Base-by-base conservation (phyloP, 495 filamentous ascomycete genomes). In the Apodospora peruviana region DNA sequence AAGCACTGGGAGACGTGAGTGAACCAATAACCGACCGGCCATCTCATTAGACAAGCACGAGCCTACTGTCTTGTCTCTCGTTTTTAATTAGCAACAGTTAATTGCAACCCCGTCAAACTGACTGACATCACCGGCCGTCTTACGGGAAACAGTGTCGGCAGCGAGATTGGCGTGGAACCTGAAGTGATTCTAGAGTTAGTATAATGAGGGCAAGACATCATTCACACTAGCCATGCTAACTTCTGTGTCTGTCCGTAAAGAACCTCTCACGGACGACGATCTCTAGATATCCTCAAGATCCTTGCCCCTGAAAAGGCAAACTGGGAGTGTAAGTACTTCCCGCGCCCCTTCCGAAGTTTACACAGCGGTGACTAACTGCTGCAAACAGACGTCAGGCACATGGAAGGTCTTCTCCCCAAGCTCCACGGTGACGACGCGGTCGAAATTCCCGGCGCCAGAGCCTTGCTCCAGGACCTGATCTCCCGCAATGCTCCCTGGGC, bases 1-100 rank as follows among this genome's bases (percentile, higher is more conserved):
- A 95, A 96, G 65, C 85, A 95, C 68, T 98, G 93, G 93, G 76
- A 87, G 52, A 76, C 79, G 87, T 91, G 70, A 73, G 78, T 34
- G 16, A 17, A 38, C 4, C 39, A 2, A 8, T 16, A 37, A 32
- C 27, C 27, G 27, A 7, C 7, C 12, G 7, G 27, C 12, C 27
- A 12, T 12, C 27, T 5, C 27, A 32, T n/a, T 7, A 32, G 27
- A 32, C 27, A 7, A 32, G 5, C 5, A 32, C 5, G 12, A 32
- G 7, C 5, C 12, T 32, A 12, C 27, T 32, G 5, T 7, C 1
- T 19, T 47, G 9, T 3, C 25, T 17, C n/a, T 11, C 22, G 24
- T 5, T 38, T 32, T 32, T 32, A 32, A 32, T 32, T 32, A 32
- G 27, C n/a, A n/a, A n/a, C n/a, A n/a, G n/a, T n/a, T n/a, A n/a